phyloP scores from a whole-genome alignment of 345 rosid species.

The Rhizophora mangle region DNA sequence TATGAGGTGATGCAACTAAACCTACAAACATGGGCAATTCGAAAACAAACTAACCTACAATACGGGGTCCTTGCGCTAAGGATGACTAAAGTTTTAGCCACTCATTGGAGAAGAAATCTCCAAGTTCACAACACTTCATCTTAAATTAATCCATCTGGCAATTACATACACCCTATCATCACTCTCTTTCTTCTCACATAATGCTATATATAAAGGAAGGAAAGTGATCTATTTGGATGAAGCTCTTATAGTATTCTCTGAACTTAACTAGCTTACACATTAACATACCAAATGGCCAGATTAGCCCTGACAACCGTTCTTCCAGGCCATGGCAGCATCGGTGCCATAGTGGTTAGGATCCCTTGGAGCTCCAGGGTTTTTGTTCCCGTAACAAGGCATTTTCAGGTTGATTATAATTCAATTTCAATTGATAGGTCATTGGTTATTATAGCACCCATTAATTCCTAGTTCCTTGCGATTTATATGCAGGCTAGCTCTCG shows the following conservation, averaged over 20 bases:
- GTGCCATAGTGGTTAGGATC: slow-evolving; percentile 2
- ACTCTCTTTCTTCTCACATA: slow-evolving; percentile 3
- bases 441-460: background rate
- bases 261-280: background rate
- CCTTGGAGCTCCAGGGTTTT: slow-evolving; percentile 23
- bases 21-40: background rate
- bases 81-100: background rate
- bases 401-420: slow-evolving; percentile 16
- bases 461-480: background rate
- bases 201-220: background rate
- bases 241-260: background rate
- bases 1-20: no score
- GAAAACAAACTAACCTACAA: slow-evolving; percentile 6
- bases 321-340: slow-evolving; percentile 11
- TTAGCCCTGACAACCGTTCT: slow-evolving; percentile 6
- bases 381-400: slow-evolving; percentile 15
- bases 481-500: slow-evolving; percentile 12
- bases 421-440: background rate
- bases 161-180: background rate
- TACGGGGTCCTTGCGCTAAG: slow-evolving; percentile 12
- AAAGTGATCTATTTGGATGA: background rate
- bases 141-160: slow-evolving; percentile 1
- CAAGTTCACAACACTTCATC: background rate
- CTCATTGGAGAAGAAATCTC: slow-evolving; percentile 1
- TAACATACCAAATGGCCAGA: slow-evolving; percentile 19